Evolutionary conservation across 75 land plant genomes (phyloP), one percentile per base, ranked within the genome.

Genomic region (Isoetes taiwanensis): DNA sequence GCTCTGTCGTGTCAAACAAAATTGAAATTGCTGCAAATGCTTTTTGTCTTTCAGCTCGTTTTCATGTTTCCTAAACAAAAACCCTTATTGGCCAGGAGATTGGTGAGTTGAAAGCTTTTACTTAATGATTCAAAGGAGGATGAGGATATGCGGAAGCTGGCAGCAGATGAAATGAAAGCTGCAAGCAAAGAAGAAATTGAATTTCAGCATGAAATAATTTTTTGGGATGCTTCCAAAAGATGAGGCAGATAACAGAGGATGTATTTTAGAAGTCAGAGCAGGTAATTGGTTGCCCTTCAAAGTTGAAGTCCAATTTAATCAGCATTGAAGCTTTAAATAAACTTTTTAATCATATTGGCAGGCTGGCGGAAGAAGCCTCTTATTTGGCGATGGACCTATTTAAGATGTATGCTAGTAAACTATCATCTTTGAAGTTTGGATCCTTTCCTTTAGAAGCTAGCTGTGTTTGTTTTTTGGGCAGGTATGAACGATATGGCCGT

Each of bases 191-290:
- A 80, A 38, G 85, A 80, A 63, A 78, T 57, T 28, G 65, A 59
- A 32, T 38, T 76, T 43, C 95, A 70, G 58, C 61, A 70, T 42
- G 60, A 63, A 12, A 41, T 91, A 43, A 72, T 91, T 2, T 74
- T n/a, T 72, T 28, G 67, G 71, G 33, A 74, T 91, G 62, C 88
- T 91, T 68, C 97, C 97, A 14, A 83, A 73, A 64, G 97, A 91
- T 67, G 95, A 91, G 58, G 97, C 94, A 43, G 95, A 91, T 81
- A 81, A 67, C 30, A 76, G 89, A 33, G 89, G 78, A 64, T 87
- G 81, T 63, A 91, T 91, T 30, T 66, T 91, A 58, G 97, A 91
- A 68, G 97, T 91, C 72, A 80, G 97, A 76, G 97, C 97, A 69
- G 97, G 97, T 83, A 78, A 43, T 30, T 55, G 50, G 9, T 8